These are phyloP conservation scores for Serendipita indica DNA, from an alignment of 768 basidiomycete genomes.

Conservation along the genomic window DNA sequence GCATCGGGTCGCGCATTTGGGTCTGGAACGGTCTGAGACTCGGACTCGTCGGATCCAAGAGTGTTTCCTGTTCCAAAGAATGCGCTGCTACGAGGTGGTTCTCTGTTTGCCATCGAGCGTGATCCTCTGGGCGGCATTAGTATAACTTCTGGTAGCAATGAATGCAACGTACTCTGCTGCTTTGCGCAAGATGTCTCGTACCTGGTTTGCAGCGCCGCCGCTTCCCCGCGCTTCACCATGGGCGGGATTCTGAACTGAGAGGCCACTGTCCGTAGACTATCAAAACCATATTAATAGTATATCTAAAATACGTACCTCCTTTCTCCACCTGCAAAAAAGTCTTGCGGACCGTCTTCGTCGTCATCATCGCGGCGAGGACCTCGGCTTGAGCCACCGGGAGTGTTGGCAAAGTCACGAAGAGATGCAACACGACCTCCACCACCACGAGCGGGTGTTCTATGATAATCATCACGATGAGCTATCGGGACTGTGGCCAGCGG, in stretches of 20 bases:
- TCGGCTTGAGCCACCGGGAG: constrained; percentile 15
- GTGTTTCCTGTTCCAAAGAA: constrained; percentile 69
- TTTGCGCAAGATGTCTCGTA: constrained; percentile 58
- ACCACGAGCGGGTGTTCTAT: constrained; percentile 16
- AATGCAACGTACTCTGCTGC: constrained; percentile 53
- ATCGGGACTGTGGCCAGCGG: constrained; percentile 10
- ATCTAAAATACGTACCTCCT: constrained; percentile 41
- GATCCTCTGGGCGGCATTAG: constrained; percentile 17
- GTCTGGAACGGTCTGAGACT: constrained; percentile 63
- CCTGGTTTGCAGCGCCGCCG: constrained; percentile 42
- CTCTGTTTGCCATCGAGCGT: constrained; percentile 12
- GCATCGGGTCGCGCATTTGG: constrained; percentile 34
- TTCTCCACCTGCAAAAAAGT: constrained; percentile 91
- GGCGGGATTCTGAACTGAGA: constrained; percentile 79
- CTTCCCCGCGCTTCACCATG: constrained; percentile 20
- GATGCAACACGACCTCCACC: constrained; percentile 24
- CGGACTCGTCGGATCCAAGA: constrained; percentile 81
- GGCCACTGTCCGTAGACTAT: constrained; percentile 39
- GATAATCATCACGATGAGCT: constrained; percentile 5
- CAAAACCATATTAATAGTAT: not conserved
- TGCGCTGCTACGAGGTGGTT: constrained; percentile 18
- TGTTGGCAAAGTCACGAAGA: constrained; percentile 22
- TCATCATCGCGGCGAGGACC: constrained; percentile 25
- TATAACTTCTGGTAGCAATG: constrained; percentile 1
- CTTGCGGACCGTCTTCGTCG: constrained; percentile 39